Percentiles rank a stretch among this genome's conserved stretches.
Evolutionary conservation across 768 basidiomycete species (phyloP).

Genomic region (Boletus patriciae): DNA sequence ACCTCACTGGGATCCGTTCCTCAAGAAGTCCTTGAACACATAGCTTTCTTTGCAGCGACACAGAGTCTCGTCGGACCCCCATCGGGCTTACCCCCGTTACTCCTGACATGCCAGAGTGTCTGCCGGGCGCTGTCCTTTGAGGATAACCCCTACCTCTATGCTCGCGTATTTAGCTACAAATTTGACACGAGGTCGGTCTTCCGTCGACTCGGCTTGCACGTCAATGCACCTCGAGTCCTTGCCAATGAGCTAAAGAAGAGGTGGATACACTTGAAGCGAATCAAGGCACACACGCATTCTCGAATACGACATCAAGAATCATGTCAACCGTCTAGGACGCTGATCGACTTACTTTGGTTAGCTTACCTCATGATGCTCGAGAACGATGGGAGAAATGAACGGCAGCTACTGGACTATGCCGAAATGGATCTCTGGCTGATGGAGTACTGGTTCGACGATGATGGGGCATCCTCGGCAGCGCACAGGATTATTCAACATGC

Average conservation of each 20-base stretch:
- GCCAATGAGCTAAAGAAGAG: slow-evolving; percentile 66
- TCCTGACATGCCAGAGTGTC: slow-evolving; percentile 49
- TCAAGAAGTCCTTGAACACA: slow-evolving; percentile 75
- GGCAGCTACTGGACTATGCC: slow-evolving; percentile 70
- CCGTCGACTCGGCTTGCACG: slow-evolving; percentile 48
- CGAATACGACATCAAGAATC: slow-evolving; percentile 21
- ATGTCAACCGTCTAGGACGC: slow-evolving; percentile 18
- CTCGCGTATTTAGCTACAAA: slow-evolving; percentile 62
- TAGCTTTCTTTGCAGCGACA: slow-evolving; percentile 66
- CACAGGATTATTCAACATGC: slow-evolving; percentile 40
- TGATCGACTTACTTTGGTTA: slow-evolving; percentile 55
- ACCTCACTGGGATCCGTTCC: slow-evolving; percentile 54
- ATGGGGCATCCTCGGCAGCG: slow-evolving; percentile 55
- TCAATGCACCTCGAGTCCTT: slow-evolving; percentile 44
- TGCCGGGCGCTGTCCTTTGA: slow-evolving; percentile 50
- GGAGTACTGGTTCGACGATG: slow-evolving; percentile 62
- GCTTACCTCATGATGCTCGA: slow-evolving; percentile 80
- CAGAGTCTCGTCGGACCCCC: slow-evolving; percentile 59
- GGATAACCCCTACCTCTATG: slow-evolving; percentile 69
- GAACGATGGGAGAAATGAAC: slow-evolving; percentile 71
- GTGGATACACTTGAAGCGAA: slow-evolving; percentile 54
- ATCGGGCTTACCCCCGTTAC: slow-evolving; percentile 53
- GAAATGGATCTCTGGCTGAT: slow-evolving; percentile 61
- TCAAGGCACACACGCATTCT: slow-evolving; percentile 42
- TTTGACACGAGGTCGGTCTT: slow-evolving; percentile 60